Conservation (phyloP, 2,329 filamentous ascomycete genomes). For the Bipolaris victoriae region DNA sequence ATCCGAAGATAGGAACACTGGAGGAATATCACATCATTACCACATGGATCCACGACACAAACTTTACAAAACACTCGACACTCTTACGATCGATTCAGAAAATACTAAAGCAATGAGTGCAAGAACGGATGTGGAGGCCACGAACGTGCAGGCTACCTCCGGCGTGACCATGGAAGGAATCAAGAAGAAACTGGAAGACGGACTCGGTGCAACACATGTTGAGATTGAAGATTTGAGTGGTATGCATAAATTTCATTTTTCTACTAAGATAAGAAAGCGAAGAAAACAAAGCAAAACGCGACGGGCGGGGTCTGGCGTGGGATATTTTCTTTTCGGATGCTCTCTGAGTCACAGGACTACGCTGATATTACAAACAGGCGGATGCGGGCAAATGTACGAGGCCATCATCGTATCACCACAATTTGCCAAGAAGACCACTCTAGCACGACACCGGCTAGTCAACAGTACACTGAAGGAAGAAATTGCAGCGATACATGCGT, state of each 20-base stretch:
- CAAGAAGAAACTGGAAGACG: conserved; percentile 69
- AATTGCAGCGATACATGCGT: conserved; percentile 90
- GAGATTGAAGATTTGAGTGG: conserved; percentile 92
- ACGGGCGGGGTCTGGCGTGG: neutral
- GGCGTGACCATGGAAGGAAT: conserved; percentile 77
- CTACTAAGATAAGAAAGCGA: neutral
- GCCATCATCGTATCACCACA: conserved; percentile 67
- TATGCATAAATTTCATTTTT: conserved; percentile 51
- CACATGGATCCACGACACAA: conserved; percentile 44
- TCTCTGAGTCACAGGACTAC: conserved; percentile 1
- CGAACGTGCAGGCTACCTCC: conserved; percentile 60
- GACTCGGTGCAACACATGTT: conserved; percentile 77
- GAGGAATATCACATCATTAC: conserved; percentile 24
- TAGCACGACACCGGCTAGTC: conserved; percentile 85
- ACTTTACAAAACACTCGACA: conserved; percentile 43
- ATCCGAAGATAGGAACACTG: conserved; percentile 37
- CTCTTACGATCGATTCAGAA: conserved; percentile 29
- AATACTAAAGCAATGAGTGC: conserved; percentile 50
- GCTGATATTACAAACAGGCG: conserved; percentile 56
- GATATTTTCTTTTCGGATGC: neutral
- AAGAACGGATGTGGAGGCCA: conserved; percentile 50
- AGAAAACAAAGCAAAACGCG: neutral
- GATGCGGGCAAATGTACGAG: conserved; percentile 73
- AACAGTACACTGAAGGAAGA: conserved; percentile 84
- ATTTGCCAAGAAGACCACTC: conserved; percentile 65